Evolutionary conservation across 345 rosid species (phyloP).

Genomic region (Populus ilicifolia): DNA sequence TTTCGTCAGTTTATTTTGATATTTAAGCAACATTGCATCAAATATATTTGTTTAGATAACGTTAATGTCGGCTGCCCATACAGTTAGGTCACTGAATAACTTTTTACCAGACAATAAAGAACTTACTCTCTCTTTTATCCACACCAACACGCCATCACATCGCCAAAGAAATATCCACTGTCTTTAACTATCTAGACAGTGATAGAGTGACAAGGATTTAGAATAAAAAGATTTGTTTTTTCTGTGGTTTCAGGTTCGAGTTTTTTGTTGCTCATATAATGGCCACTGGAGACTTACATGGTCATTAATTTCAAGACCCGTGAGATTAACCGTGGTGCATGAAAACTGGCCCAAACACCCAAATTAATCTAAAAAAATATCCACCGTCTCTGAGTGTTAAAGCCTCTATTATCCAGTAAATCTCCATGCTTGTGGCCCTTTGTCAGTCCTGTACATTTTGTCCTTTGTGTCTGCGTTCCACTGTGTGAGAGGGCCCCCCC

Average conservation of each 20-base stretch:
- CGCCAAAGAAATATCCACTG: neutral
- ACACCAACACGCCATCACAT: neutral
- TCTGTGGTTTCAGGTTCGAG: no score
- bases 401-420: neutral
- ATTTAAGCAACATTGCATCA: neutral
- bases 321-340: no score
- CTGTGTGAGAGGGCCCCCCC: neutral
- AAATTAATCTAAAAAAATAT: no score
- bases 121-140: neutral
- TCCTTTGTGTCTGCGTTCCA: constrained; percentile 12
- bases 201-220: no score
- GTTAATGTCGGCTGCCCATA: neutral
- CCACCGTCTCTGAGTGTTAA: neutral
- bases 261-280: no score
- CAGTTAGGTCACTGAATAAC: neutral
- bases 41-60: neutral
- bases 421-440: neutral
- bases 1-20: neutral
- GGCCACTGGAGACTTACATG: no score
- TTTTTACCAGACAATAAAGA: neutral
- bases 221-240: no score
- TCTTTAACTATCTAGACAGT: no score
- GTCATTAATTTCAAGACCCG: no score
- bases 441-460: neutral
- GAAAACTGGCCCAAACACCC: no score